phyloP scores from a whole-genome alignment of 805 yeast species.

The Ogataea saltuana region DNA sequence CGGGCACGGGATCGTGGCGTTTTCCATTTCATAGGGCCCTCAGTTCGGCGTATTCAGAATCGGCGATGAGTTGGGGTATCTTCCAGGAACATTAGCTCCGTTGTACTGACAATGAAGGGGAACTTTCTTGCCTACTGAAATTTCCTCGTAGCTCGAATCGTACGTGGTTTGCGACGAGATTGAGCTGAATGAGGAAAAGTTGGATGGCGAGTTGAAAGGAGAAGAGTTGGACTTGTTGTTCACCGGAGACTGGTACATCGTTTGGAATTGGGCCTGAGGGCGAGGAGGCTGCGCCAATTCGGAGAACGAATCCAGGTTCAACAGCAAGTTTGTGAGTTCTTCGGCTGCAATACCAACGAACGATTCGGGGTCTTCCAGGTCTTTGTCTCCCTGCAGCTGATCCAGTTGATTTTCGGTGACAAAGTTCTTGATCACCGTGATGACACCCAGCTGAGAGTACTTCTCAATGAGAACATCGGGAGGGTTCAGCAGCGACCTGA shows the following conservation, averaged over 20 bases:
- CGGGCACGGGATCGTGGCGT: conserved; percentile 1
- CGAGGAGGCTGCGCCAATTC: conserved; percentile 16
- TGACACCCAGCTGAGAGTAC: conserved; percentile 53
- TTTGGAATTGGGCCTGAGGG: conserved; percentile 16
- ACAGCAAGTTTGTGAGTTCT: conserved; percentile 20
- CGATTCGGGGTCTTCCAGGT: conserved; percentile 20
- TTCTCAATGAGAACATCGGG: conserved; percentile 55
- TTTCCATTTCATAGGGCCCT: neutral
- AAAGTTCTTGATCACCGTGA: conserved; percentile 43
- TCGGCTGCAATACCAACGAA: conserved; percentile 12
- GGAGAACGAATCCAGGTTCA: conserved; percentile 20
- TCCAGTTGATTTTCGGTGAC: conserved; percentile 29
- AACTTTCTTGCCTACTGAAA: conserved; percentile 16
- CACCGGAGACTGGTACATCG: conserved; percentile 25
- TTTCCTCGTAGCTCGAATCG: conserved; percentile 30
- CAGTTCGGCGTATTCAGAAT: conserved; percentile 20
- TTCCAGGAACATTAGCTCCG: conserved; percentile 14
- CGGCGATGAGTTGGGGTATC: conserved; percentile 31
- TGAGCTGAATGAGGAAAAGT: conserved; percentile 36
- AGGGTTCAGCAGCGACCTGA: conserved; percentile 44
- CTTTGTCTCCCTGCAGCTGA: conserved; percentile 21
- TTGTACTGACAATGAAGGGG: conserved; percentile 6
- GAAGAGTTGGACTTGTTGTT: conserved; percentile 26
- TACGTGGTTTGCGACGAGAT: conserved; percentile 34
- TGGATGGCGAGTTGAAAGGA: conserved; percentile 35